phyloP scores from a whole-genome alignment of 768 basidiomycete genomes.

The Naganishia onofrii region DNA sequence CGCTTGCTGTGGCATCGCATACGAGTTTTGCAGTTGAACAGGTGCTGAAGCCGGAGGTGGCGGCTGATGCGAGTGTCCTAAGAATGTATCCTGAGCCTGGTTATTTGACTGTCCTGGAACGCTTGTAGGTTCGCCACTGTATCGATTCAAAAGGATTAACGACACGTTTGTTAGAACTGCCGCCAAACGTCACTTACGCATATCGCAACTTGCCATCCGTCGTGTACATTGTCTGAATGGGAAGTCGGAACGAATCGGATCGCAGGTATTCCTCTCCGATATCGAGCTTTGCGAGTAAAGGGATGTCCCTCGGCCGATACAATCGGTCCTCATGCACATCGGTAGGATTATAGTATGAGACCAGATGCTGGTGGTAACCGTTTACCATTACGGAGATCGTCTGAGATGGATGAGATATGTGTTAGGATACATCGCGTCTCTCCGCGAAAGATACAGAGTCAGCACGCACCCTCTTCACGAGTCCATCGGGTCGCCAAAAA shows the following conservation, averaged over 20 bases:
- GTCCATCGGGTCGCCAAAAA: slow-evolving; percentile 56
- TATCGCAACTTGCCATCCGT: slow-evolving; percentile 78
- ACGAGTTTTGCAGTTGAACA: not conserved
- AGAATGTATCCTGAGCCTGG: slow-evolving; percentile 5
- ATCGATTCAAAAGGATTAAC: not conserved
- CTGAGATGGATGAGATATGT: slow-evolving; percentile 54
- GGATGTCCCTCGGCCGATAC: slow-evolving; percentile 78
- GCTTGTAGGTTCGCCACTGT: slow-evolving; percentile 12
- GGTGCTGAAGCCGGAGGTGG: slow-evolving; percentile 9
- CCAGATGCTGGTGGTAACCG: slow-evolving; percentile 83
- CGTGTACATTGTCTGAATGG: slow-evolving; percentile 81
- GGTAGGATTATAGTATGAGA: slow-evolving; percentile 89
- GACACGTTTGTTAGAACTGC: not conserved
- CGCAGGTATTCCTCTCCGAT: slow-evolving; percentile 85
- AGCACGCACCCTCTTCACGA: slow-evolving; percentile 88
- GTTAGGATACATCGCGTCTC: not conserved
- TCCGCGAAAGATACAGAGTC: slow-evolving; percentile 16
- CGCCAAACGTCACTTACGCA: slow-evolving; percentile 44
- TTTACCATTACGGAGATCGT: slow-evolving; percentile 85
- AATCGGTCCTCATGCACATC: slow-evolving; percentile 87
- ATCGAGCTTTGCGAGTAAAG: slow-evolving; percentile 79
- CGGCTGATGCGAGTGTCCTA: not conserved
- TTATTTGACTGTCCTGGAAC: slow-evolving; percentile 14
- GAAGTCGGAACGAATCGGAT: slow-evolving; percentile 84
- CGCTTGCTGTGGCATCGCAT: not conserved